Evolutionary conservation across 2,329 filamentous ascomycete species (phyloP), one percentile per base, ranked within the genome.

Genomic region (Alternaria hordeiaustralica): DNA sequence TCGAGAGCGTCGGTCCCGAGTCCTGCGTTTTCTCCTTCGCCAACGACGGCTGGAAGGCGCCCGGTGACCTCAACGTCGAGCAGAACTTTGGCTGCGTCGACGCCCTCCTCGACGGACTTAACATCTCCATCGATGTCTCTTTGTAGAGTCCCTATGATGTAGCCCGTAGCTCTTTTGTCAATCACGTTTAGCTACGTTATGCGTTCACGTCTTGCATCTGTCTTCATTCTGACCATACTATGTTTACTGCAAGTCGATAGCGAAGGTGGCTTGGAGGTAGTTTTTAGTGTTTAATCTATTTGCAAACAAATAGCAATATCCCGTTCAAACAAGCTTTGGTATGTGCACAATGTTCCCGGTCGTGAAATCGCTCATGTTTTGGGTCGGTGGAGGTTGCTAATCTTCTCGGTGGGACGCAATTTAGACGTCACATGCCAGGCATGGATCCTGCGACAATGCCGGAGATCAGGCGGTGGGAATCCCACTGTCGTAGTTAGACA

Each of bases 1-100:
- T 89, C 69, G 74, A 87, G 72, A 82, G 83, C 66, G 86, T 88
- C 62, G 93, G 93, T 75, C 82, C 85, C 75, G 87, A 89, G 82
- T 87, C 89, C 46, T 89, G 93, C 80, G 90, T 97, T 84, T 96
- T 97, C 88, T 92, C 89, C 71, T 93, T 87, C 83, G 84, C 87
- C 74, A 84, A 96, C 75, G 94, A 97, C 80, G 68, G 81, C 71
- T 98, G 94, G 94, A 97, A 97, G 89, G 75, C 82, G 44, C 82
- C 87, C 28, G 91, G 90, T 71, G 79, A 82, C 33, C 92, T 89
- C 81, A 82, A 82, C 65, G 93, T 94, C 74, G 94, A 97, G 89
- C 88, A 90, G 83, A 85, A 86, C 86, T 97, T 93, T 88, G 93
- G 94, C 67, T 89, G 88, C 78, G 82, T 83, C 62, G 75, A 82